Evolutionary conservation across 352 stramenopile species (phyloP).

Genomic region (Phytophthora ramorum): DNA sequence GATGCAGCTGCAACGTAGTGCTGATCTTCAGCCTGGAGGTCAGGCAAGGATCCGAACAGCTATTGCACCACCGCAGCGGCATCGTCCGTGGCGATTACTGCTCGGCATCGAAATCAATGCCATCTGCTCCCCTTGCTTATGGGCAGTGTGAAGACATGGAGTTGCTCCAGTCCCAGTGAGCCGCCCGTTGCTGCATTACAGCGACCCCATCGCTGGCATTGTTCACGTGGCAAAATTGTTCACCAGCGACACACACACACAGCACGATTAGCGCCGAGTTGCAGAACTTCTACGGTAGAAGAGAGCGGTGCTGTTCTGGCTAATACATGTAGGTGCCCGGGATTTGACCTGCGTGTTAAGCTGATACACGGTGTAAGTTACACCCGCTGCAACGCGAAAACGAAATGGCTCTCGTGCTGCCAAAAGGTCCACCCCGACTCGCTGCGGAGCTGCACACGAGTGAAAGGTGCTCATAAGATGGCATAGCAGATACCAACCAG

Average conservation of each 20-base stretch:
- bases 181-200: constrained; percentile 23
- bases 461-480: not conserved
- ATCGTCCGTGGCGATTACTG: not conserved
- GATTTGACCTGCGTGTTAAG: constrained; percentile 30
- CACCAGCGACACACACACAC: constrained; percentile 4
- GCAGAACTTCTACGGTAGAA: constrained; percentile 1
- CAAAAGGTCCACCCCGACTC: constrained; percentile 19
- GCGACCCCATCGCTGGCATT: constrained; percentile 10
- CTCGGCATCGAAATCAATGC: not conserved
- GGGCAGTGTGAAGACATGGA: constrained; percentile 1
- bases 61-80: constrained; percentile 6
- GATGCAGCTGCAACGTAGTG: constrained; percentile 1
- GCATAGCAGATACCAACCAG: constrained; percentile 1
- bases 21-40: not conserved
- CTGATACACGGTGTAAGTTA: constrained; percentile 21
- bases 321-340: not conserved
- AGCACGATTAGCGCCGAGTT: constrained; percentile 4
- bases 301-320: not conserved
- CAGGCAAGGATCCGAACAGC: not conserved
- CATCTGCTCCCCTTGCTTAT: not conserved
- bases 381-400: constrained; percentile 18
- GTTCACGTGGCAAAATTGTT: constrained; percentile 10
- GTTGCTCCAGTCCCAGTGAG: not conserved
- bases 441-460: not conserved
- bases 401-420: constrained; percentile 21